Evolutionary conservation across 2,329 filamentous ascomycete species (phyloP).

Genomic region (Leptographium wingfieldii): DNA sequence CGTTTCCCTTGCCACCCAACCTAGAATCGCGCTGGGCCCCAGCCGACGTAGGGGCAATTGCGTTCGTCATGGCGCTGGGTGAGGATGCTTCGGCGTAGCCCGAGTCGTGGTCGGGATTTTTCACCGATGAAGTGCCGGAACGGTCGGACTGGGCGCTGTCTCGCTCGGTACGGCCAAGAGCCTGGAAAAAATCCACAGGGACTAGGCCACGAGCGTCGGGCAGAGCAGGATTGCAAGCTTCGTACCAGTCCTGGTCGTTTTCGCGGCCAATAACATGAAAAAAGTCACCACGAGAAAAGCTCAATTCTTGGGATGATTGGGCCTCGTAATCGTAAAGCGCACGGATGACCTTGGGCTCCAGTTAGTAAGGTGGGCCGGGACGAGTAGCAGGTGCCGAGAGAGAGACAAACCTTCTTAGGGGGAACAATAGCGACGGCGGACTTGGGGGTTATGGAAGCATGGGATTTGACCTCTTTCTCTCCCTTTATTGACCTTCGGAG

Average conservation of each 20-base stretch:
- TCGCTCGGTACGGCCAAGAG: conserved; percentile 80
- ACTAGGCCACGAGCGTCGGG: conserved; percentile 82
- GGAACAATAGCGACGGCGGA: conserved; percentile 79
- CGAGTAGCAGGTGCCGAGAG: neutral
- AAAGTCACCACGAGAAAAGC: conserved; percentile 91
- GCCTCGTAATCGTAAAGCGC: conserved; percentile 89
- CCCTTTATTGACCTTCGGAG: conserved; percentile 83
- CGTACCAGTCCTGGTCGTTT: conserved; percentile 93
- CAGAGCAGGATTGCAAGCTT: conserved; percentile 88
- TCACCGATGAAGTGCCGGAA: conserved; percentile 33
- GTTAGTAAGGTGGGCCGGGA: neutral
- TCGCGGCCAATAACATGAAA: conserved; percentile 96
- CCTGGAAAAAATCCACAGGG: conserved; percentile 87
- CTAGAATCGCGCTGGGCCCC: conserved; percentile 36
- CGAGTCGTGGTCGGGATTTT: conserved; percentile 72
- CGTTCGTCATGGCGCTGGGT: conserved; percentile 5
- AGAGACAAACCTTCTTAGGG: conserved; percentile 68
- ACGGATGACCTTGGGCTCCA: conserved; percentile 66
- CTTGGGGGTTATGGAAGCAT: conserved; percentile 70
- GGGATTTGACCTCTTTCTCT: conserved; percentile 64
- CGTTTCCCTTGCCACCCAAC: conserved; percentile 35
- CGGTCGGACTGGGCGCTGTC: conserved; percentile 65
- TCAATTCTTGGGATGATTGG: conserved; percentile 63
- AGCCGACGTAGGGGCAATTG: conserved; percentile 4
- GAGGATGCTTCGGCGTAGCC: conserved; percentile 58